phyloP scores from a whole-genome alignment of 345 rosid species.

The Rhizophora apiculata region DNA sequence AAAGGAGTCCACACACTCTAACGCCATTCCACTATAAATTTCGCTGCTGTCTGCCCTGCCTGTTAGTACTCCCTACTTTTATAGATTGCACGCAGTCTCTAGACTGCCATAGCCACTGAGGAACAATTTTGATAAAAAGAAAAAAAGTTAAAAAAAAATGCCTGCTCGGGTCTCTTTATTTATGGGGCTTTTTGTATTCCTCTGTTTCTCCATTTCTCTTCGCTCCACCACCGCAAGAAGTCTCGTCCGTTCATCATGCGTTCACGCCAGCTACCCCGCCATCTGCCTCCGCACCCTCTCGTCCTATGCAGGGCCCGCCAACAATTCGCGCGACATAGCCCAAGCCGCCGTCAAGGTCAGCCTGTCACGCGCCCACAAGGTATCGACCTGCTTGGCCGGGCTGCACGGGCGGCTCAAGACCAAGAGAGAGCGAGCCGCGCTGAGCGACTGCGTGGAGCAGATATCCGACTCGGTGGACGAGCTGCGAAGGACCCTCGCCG shows the following conservation, averaged over 20 bases:
- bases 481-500: conserved; percentile 46
- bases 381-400: conserved; percentile 32
- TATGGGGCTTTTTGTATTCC: conserved; percentile 11
- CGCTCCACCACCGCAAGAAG: conserved; percentile 26
- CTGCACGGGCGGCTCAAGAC: conserved; percentile 12
- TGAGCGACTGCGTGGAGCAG: conserved; percentile 75
- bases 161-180: conserved; percentile 14
- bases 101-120: not conserved
- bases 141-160: not conserved
- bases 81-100: not conserved
- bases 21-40: not conserved
- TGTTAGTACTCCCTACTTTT: no score
- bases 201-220: conserved; percentile 18
- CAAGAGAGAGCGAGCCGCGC: conserved; percentile 46
- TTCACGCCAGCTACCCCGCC: conserved; percentile 69
- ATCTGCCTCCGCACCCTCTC: conserved; percentile 71
- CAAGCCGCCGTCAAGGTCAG: conserved; percentile 67
- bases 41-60: not conserved
- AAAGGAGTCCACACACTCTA: not conserved
- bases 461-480: conserved; percentile 65
- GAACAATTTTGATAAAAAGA: no score
- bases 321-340: conserved; percentile 62
- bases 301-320: conserved; percentile 58
- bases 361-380: conserved; percentile 42
- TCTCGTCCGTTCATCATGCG: conserved; percentile 60